Evolutionary conservation across 139 green algal genomes (phyloP).

Genomic region (Micractinium conductrix): DNA sequence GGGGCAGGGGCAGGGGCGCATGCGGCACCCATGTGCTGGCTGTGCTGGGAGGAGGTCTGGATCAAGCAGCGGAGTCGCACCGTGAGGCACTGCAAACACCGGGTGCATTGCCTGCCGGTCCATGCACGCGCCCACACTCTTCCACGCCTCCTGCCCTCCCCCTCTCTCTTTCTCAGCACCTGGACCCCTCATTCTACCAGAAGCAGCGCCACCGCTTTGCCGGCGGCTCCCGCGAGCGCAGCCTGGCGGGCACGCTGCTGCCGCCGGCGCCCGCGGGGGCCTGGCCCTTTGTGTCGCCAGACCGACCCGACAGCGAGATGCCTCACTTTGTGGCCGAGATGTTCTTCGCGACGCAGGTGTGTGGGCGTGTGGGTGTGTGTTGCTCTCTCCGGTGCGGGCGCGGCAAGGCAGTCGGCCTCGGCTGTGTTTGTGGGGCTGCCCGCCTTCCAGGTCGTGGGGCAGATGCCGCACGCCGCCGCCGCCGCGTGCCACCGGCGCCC

Average conservation of each 20-base stretch:
- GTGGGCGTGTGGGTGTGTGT: background rate
- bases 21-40: too few relatives aligned
- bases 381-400: background rate
- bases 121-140: too few relatives aligned
- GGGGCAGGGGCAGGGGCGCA: background rate
- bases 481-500: too few relatives aligned
- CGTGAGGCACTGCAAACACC: too few relatives aligned
- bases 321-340: slow-evolving; percentile 76
- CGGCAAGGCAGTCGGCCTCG: background rate
- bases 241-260: slow-evolving; percentile 13
- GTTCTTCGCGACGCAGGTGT: slow-evolving; percentile 71
- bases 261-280: background rate
- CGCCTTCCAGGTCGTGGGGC: too few relatives aligned
- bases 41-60: background rate
- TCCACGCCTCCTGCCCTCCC: background rate
- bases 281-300: slow-evolving; percentile 32
- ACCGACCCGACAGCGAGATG: slow-evolving; percentile 11
- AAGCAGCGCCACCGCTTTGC: slow-evolving; percentile 1
- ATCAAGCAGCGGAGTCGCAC: too few relatives aligned
- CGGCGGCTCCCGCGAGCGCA: background rate
- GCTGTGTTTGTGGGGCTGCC: too few relatives aligned
- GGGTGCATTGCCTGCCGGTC: too few relatives aligned
- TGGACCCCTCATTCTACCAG: slow-evolving; percentile 45
- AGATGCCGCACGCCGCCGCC: too few relatives aligned
- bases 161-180: slow-evolving; percentile 1